Evolutionary conservation across 805 yeast genomes (phyloP), one percentile per base, ranked within the genome.

Genomic region (Saccharomycopsis capsularis): DNA sequence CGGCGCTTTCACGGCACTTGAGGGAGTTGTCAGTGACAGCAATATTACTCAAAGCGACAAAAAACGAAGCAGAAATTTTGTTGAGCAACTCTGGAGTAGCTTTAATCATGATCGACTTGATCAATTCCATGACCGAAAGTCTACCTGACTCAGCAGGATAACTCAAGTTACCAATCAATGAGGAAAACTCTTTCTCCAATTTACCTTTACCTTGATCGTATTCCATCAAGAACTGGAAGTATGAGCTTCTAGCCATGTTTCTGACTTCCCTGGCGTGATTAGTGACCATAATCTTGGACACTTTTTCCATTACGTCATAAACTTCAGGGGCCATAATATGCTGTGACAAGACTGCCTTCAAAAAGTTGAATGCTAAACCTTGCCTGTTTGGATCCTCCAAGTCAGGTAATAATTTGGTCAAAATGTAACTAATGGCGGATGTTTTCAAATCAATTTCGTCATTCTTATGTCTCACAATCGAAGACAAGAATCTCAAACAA

Each of bases 161-260:
- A 22, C 80, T 74, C 55, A 93, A 68, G 62, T 93, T 93, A 48
- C 78, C 78, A 6, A 90, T 85, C 64, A 93, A 70, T 60, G 83
- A 81, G 55, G 82, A 79, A 66, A 91, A 82, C 55, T 87, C 95
- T 57, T 82, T 85, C 55, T 85, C 93, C 42, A 93, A 63, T 55
- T 87, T 76, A 3, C 91, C 89, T 57, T 81, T 75, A 29, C 98
- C 89, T 67, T 91, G 97, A 58, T 95, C 98, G 60, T 86, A 93
- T 58, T 89, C 96, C 84, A 88, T 84, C 60, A 93, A 67, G 58
- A 93, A 93, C 58, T 82, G 89, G 63, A 79, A 84, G 61, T 80
- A 93, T 1, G 85, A 79, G 55, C 86, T 77, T 64, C 98, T 76
- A 6, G 97, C 79, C 64, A 85, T 81, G 57, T 84, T 90, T 51